A percentile compares a stretch with the other conserved stretches of the same genome.
phyloP scores from a whole-genome alignment of 208 protist genomes.

The Acanthamoeba healyi region DNA sequence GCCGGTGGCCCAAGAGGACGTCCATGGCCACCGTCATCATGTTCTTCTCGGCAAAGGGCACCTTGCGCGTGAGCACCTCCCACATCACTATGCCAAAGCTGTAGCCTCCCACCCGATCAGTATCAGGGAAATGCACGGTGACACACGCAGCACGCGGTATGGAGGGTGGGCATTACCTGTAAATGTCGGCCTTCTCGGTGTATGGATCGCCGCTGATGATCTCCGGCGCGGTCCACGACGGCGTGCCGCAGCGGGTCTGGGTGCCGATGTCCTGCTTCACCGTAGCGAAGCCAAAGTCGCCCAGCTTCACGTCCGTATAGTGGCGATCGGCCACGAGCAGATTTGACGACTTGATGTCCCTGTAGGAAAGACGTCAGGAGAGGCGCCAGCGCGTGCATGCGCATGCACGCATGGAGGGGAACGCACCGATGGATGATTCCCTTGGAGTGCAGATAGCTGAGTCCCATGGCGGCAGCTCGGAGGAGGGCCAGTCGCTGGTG shows the following conservation, averaged over 20 bases:
- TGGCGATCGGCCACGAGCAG: conserved; percentile 58
- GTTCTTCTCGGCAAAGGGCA: background rate
- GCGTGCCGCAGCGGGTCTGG: conserved; percentile 85
- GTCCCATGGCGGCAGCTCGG: background rate
- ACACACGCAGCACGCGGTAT: too few relatives aligned
- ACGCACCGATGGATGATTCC: background rate
- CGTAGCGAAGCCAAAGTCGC: conserved; percentile 82
- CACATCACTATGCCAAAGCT: conserved; percentile 76
- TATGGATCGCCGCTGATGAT: conserved; percentile 80
- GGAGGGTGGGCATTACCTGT: too few relatives aligned
- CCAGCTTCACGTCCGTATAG: conserved; percentile 84
- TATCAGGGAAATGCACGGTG: too few relatives aligned
- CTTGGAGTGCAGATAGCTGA: conserved; percentile 1
- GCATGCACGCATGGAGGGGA: background rate
- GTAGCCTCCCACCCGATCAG: too few relatives aligned
- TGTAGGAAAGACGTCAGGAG: background rate
- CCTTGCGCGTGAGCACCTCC: conserved; percentile 28
- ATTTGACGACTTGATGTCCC: conserved; percentile 43
- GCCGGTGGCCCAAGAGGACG: background rate
- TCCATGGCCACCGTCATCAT: background rate
- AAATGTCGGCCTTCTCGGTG: conserved; percentile 84
- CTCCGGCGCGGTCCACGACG: conserved; percentile 84
- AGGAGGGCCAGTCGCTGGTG: background rate
- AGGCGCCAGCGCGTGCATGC: background rate
- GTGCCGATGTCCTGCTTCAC: conserved; percentile 69